phyloP scores from a whole-genome alignment of 1,284 basidiomycete genomes.

The Porodaedalea pini region DNA sequence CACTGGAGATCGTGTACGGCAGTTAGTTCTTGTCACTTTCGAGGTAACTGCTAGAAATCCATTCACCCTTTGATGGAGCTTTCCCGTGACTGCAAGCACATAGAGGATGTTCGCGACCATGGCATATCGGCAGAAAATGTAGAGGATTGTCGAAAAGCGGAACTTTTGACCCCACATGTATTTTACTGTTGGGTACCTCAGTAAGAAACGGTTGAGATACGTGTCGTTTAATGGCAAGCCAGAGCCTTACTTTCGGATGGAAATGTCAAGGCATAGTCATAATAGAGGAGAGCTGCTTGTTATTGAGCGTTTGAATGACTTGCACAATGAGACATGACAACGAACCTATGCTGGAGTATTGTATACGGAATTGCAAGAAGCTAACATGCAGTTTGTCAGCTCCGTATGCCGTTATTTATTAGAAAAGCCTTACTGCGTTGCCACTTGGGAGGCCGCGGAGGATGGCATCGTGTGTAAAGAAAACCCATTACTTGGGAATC shows the following conservation, averaged over 20 bases:
- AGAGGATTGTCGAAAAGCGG: constrained; percentile 32
- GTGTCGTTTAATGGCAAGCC: background rate
- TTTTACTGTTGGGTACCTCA: constrained; percentile 13
- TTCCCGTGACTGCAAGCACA: constrained; percentile 29
- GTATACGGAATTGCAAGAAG: background rate
- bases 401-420: no score
- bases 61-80: constrained; percentile 26
- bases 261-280: constrained; percentile 35
- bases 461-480: background rate
- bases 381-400: no score
- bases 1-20: no score
- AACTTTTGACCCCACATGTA: constrained; percentile 34
- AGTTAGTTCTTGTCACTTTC: no score
- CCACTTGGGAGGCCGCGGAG: background rate
- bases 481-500: no score
- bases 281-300: constrained; percentile 28
- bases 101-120: constrained; percentile 34
- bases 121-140: constrained; percentile 36
- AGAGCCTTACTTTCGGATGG: constrained; percentile 25
- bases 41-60: background rate
- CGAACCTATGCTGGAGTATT: background rate
- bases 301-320: no score
- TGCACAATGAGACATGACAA: background rate
- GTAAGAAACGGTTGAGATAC: background rate
- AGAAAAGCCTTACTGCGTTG: background rate